Evolutionary conservation across 2,329 filamentous ascomycete genomes (phyloP), one percentile per base, ranked within the genome.

Genomic region (Paraphaeosphaeria minitans): DNA sequence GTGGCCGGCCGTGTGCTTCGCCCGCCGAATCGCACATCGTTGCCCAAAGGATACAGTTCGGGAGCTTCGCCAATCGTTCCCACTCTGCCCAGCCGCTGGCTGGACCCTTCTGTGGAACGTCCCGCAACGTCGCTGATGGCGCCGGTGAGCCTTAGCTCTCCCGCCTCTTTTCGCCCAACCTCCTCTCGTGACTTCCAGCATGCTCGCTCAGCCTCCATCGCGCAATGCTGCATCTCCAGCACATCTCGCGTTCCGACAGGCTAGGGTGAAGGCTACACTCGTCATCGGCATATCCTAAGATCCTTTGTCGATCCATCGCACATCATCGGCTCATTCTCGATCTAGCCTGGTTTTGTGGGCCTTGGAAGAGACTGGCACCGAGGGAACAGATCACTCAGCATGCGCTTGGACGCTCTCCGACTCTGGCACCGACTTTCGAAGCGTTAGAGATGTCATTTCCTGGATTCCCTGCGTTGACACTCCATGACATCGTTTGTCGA

Each of bases 101-200:
- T 19, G 37, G 49, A 52, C 49, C 48, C 47, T 39, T 35, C 49
- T 41, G 37, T 53, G 50, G 16, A 43, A 42, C 50, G 37, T 53
- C 37, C 50, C 50, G 50, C 50, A 43, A 43, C 47, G 21, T 39
- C 47, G 31, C 19, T 35, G 37, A 33, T 39, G 33, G n/a, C 48
- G 35, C 48, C 33, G 33, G 39, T 35, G 35, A 31, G 16, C 50
- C 13, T 42, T 43, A 31, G 35, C 50, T 42, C 37, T 42, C 50
- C 50, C 50, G 37, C 50, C 50, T 42, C 24, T 16, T 53, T 14
- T 22, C 39, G 22, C n/a, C 27, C 47, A 37, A 12, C 37, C 33
- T 29, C 35, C 35, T 27, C 35, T 29, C 19, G 21, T 19, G 16
- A 29, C 50, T 19, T 43, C 22, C n/a, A 42, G 12, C 50, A 43